A percentile compares a stretch with the other conserved stretches of the same genome.
phyloP scores from a whole-genome alignment of 140 eudicot genomes.

The Senecio squalidus region DNA sequence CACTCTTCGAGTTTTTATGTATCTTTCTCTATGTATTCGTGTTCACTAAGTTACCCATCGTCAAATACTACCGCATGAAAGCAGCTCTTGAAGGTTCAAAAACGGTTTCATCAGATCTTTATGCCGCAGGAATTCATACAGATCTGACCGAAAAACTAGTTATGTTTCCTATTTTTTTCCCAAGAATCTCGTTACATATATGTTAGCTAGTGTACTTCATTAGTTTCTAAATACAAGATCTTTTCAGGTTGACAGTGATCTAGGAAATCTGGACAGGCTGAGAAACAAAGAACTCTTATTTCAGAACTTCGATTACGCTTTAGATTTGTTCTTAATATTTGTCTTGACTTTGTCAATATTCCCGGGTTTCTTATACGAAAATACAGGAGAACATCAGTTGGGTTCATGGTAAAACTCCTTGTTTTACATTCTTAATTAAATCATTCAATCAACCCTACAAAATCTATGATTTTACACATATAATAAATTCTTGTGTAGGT shows the following conservation, averaged over 20 bases:
- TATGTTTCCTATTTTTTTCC: neutral
- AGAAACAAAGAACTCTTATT: slow-evolving; percentile 46
- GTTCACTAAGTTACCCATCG: slow-evolving; percentile 58
- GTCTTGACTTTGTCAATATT: slow-evolving; percentile 66
- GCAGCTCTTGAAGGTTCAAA: slow-evolving; percentile 72
- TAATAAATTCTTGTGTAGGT: slow-evolving; percentile 39
- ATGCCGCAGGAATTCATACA: slow-evolving; percentile 63
- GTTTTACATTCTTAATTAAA: neutral
- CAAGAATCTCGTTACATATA: neutral
- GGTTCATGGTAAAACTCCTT: slow-evolving; percentile 55
- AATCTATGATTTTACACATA: neutral
- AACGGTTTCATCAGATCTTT: slow-evolving; percentile 72
- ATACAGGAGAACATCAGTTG: slow-evolving; percentile 63
- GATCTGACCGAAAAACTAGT: slow-evolving; percentile 23
- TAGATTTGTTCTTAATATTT: slow-evolving; percentile 55
- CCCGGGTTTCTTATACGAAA: slow-evolving; percentile 77
- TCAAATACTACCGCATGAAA: slow-evolving; percentile 52
- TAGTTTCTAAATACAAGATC: neutral
- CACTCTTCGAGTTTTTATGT: slow-evolving; percentile 49
- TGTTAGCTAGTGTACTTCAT: neutral
- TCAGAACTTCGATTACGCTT: slow-evolving; percentile 58
- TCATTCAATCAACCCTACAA: neutral
- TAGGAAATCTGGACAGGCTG: slow-evolving; percentile 25
- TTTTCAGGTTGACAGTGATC: slow-evolving; percentile 37
- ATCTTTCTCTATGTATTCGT: slow-evolving; percentile 50